A percentile compares a stretch with the other conserved stretches of the same genome.
Evolutionary conservation across 164 flowering plant genomes (phyloP).

Genomic region (Vitis amurensis): DNA sequence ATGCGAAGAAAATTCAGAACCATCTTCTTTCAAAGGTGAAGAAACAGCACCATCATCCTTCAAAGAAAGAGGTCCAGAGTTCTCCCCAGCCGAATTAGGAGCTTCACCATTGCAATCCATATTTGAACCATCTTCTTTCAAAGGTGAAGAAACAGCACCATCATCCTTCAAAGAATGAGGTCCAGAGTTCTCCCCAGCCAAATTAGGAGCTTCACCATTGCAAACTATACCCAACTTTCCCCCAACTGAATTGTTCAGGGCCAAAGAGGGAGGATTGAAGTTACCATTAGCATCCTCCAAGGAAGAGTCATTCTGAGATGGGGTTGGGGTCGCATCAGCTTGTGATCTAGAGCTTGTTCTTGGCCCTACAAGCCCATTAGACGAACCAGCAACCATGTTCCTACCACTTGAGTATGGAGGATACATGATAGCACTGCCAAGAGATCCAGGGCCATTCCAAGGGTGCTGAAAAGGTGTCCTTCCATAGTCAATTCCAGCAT

Average conservation of each 20-base stretch:
- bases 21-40: conserved; percentile 15
- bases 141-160: too few relatives aligned
- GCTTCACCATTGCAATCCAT: too few relatives aligned
- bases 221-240: conserved; percentile 17
- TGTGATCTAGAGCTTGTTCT: conserved; percentile 21
- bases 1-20: too few relatives aligned
- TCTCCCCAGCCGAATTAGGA: too few relatives aligned
- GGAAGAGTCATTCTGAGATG: conserved; percentile 10
- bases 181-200: too few relatives aligned
- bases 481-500: conserved; percentile 36
- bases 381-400: conserved; percentile 20
- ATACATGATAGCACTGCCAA: conserved; percentile 27
- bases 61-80: too few relatives aligned
- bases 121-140: too few relatives aligned
- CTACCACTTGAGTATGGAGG: conserved; percentile 45
- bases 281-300: too few relatives aligned
- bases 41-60: conserved; percentile 11
- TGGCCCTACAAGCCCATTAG: conserved; percentile 22
- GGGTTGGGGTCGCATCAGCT: conserved; percentile 12
- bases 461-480: conserved; percentile 10
- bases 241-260: background rate
- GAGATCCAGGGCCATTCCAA: conserved; percentile 27
- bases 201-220: too few relatives aligned
- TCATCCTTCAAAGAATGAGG: too few relatives aligned
- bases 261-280: too few relatives aligned